These are phyloP conservation scores for Pulicaria dysenterica DNA, from an alignment of 129 eudicot genomes.

Conservation along the genomic window DNA sequence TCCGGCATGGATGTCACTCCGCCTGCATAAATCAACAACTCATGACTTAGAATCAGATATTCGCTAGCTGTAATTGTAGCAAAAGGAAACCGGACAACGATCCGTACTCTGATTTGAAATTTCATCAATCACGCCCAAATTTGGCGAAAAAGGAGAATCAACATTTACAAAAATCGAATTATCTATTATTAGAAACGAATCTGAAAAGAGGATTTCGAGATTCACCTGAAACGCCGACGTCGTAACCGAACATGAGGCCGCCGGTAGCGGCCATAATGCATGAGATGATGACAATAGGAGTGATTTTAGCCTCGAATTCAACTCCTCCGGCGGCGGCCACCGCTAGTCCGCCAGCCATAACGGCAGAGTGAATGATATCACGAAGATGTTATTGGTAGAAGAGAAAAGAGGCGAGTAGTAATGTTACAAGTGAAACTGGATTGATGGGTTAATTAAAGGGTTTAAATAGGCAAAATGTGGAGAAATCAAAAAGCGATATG, in stretches of 20 bases:
- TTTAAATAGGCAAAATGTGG: constrained; percentile 32
- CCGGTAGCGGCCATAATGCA: constrained; percentile 98
- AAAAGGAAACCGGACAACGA: background rate
- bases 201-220: background rate
- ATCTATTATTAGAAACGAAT: background rate
- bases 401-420: background rate
- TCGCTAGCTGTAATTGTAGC: background rate
- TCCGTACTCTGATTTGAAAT: constrained; percentile 4
- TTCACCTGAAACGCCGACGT: constrained; percentile 89
- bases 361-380: background rate
- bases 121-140: constrained; percentile 7
- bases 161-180: too few species aligned
- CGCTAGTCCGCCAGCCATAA: constrained; percentile 75
- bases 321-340: constrained; percentile 54
- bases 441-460: constrained; percentile 17
- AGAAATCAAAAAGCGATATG: constrained; percentile 7
- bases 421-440: background rate
- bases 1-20: constrained; percentile 85
- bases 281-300: constrained; percentile 80
- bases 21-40: constrained; percentile 42
- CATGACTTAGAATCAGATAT: background rate
- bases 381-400: background rate
- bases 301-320: constrained; percentile 86
- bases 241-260: constrained; percentile 97
- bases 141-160: background rate